A percentile compares a stretch with the other conserved stretches of the same genome.
These are phyloP conservation scores for Leccinum griseonigrum DNA, from an alignment of 1,284 basidiomycete genomes.

Conservation along the genomic window DNA sequence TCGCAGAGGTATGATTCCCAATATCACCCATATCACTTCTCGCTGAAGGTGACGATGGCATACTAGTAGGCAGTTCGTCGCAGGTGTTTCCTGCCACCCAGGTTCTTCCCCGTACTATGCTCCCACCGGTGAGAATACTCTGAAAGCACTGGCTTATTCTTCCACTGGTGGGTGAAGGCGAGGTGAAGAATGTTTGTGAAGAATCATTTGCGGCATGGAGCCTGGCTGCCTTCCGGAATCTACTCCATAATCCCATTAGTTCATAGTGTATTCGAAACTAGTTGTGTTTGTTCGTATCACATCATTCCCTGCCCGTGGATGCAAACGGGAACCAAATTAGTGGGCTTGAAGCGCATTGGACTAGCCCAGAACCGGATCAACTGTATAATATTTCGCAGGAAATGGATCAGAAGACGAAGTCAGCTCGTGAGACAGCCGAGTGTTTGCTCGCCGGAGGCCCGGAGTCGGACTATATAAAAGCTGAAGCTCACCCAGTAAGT, in stretches of 20 bases:
- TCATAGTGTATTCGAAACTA: neutral
- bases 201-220: neutral
- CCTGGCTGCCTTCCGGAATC: neutral
- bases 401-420: neutral
- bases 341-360: neutral
- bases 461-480: neutral
- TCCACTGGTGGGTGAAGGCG: neutral
- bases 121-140: neutral
- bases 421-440: neutral
- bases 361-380: neutral
- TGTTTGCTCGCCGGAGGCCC: neutral
- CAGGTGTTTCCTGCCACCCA: neutral
- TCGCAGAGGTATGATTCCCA: neutral
- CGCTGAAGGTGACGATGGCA: neutral
- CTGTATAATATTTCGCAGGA: neutral
- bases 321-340: neutral
- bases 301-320: neutral
- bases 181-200: neutral
- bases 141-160: neutral
- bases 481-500: neutral
- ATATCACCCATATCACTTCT: neutral
- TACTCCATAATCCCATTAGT: neutral
- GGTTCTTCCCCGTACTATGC: neutral
- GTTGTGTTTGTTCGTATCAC: neutral
- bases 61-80: neutral